Evolutionary conservation across 139 green algal genomes (phyloP).

Genomic region (Volvox africanus): DNA sequence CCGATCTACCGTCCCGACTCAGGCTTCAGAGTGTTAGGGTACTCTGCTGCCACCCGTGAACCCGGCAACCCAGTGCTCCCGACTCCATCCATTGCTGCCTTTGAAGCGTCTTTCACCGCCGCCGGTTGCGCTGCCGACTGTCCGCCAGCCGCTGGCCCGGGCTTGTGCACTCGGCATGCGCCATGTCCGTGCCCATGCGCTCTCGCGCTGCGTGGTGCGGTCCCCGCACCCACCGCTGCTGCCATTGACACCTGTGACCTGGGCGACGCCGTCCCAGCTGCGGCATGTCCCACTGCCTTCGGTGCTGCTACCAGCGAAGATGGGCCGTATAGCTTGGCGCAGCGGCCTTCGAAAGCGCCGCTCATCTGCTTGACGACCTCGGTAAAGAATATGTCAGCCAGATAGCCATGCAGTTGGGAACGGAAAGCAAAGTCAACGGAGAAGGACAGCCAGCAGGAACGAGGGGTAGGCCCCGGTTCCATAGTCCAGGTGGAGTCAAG

Average conservation of each 20-base stretch:
- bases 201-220: neutral
- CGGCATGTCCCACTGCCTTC: neutral
- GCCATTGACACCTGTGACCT: conserved; percentile 8
- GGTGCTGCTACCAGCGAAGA: conserved; percentile 49
- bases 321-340: conserved; percentile 81
- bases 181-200: neutral
- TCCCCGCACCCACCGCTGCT: neutral
- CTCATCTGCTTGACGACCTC: conserved; percentile 92
- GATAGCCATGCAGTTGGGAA: conserved; percentile 83
- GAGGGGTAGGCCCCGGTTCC: conserved; percentile 72
- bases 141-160: no score
- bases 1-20: no score
- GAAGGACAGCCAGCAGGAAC: conserved; percentile 84
- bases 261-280: neutral
- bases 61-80: neutral
- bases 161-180: neutral
- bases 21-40: no score
- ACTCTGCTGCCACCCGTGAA: no score
- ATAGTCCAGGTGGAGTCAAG: conserved; percentile 88
- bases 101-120: neutral
- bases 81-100: neutral
- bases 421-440: conserved; percentile 92
- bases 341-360: conserved; percentile 89
- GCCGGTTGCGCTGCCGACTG: neutral
- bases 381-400: conserved; percentile 77